Conservation (phyloP, 202 grass and related monocot species). For the Cymbopogon flexuosus region DNA sequence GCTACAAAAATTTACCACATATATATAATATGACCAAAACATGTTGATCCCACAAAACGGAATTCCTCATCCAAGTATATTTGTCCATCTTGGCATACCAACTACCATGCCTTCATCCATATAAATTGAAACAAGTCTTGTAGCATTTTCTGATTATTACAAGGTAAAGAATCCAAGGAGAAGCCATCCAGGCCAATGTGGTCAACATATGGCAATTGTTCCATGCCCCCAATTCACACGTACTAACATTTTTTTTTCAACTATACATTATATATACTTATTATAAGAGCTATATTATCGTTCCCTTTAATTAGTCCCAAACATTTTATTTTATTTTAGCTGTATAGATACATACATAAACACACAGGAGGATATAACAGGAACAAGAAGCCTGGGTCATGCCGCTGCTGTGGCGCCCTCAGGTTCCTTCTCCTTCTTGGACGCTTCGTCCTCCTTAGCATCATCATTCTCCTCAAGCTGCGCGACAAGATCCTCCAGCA, state of each 20-base stretch:
- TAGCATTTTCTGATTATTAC: background rate
- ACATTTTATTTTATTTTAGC: background rate
- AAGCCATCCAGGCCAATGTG: background rate
- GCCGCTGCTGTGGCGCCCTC: background rate
- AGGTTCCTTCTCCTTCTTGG: constrained; percentile 15
- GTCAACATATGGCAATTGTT: background rate
- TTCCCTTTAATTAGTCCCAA: background rate
- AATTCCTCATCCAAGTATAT: no score
- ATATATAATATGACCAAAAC: no score
- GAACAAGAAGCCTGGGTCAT: constrained; percentile 7
- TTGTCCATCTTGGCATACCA: no score
- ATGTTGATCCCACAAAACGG: no score
- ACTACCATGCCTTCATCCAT: background rate
- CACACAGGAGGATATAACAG: background rate
- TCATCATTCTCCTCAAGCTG: background rate
- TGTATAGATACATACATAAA: background rate
- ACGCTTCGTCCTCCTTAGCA: background rate
- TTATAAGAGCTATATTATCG: background rate
- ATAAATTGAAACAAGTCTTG: background rate
- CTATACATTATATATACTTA: background rate
- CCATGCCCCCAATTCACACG: background rate
- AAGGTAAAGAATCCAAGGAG: background rate
- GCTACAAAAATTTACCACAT: no score
- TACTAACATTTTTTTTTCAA: background rate
- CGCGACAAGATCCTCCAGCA: constrained; percentile 50